Evolutionary conservation across 345 rosid species (phyloP).

Genomic region (Ricinus communis): DNA sequence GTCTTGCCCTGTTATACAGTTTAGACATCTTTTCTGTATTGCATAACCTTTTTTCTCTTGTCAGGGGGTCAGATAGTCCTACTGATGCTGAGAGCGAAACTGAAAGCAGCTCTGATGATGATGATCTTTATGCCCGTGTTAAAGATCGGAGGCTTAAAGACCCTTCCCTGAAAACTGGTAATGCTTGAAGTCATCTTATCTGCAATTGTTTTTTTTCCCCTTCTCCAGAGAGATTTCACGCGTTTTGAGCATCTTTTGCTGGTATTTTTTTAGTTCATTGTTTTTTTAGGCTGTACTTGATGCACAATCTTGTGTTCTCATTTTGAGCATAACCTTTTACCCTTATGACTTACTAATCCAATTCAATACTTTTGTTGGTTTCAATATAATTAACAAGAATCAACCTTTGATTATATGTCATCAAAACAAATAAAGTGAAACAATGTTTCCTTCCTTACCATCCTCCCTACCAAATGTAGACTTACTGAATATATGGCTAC

Average conservation of each 20-base stretch:
- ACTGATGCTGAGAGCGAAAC: slow-evolving; percentile 54
- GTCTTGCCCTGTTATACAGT: neutral
- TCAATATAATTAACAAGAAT: neutral
- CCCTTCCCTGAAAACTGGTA: slow-evolving; percentile 53
- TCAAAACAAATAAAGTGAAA: no score
- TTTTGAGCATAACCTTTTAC: no score
- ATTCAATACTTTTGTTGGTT: neutral
- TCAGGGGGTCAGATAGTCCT: slow-evolving; percentile 60
- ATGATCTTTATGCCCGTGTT: slow-evolving; percentile 37
- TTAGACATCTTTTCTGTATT: neutral
- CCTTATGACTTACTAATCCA: neutral
- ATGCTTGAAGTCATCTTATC: neutral
- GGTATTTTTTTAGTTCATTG: neutral
- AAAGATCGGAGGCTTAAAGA: slow-evolving; percentile 46
- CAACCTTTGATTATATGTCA: neutral
- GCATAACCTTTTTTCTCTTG: neutral
- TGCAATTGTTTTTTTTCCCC: neutral
- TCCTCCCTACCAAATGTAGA: no score
- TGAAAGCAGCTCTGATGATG: slow-evolving; percentile 51
- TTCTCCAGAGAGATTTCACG: neutral
- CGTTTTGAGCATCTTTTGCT: neutral
- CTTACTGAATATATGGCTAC: no score
- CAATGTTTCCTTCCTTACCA: no score
- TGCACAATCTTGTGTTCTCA: no score
- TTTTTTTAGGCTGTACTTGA: neutral